Base-by-base conservation (phyloP, 495 filamentous ascomycete genomes). In the Clavariopsis aquatica region DNA sequence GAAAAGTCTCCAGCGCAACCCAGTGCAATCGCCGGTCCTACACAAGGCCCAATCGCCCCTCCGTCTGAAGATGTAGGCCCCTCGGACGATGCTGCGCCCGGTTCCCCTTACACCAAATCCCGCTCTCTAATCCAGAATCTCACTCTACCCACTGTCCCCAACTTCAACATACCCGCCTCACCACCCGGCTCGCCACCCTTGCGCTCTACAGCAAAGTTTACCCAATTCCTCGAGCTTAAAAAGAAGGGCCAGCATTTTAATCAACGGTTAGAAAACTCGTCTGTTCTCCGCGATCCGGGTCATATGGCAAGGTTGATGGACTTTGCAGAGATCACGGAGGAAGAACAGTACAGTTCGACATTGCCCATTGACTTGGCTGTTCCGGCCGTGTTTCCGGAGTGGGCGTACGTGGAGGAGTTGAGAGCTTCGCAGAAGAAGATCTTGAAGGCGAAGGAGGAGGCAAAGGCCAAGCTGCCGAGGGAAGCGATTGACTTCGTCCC, bases 171-270 rank as follows among this genome's bases (percentile, higher is more conserved):
- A 64, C 94, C 94, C 19, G 82, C 83, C 2, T 96, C 93, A 0
- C 94, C 94, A 0, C 89, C 91, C 0, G 87, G 87, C 19, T 88
- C 89, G 15, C 90, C 92, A 1, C 76, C 85, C 8, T 74, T 75
- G 5, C 74, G 71, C 13, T 80, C 85, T 1, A 90, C 85, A 56
- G 80, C 82, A 53, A 96, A 96, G 67, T 89, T 96, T 68, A 80
- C 84, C 55, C 88, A 87, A 70, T 97, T 98, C 74, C 84, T 96
- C 1, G 80, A 83, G 24, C 80, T 97, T 47, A 98, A 97, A 76
- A 86, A 85, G 55, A 85, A 90, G 67, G 90, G 90, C 2, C 79
- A 91, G 29, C 95, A 98, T 77, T 97, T 98, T 80, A 97, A 98
- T 74, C 80, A 87, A 62, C 89, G 90, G 54, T 79, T 97, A 0